These are phyloP conservation scores for Gymnopilus dilepis DNA, from an alignment of 768 basidiomycete species.

Conservation along the genomic window DNA sequence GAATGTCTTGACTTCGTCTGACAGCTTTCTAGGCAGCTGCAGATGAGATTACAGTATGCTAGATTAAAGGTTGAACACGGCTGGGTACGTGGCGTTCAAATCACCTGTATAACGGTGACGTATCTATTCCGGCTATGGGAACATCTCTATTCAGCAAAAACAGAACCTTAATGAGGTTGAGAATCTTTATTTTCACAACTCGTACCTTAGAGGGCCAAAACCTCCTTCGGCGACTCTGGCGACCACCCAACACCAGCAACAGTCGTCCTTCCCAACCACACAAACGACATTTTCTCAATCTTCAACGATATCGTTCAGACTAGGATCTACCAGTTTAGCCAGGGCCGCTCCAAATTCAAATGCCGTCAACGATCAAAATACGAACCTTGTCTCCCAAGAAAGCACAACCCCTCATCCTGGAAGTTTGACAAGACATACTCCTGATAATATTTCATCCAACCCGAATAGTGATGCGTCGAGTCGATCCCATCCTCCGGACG, in stretches of 20 bases:
- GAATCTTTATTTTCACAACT: constrained; percentile 81
- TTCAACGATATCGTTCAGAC: constrained; percentile 35
- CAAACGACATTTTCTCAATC: constrained; percentile 28
- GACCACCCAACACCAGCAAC: constrained; percentile 31
- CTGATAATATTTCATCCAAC: constrained; percentile 11
- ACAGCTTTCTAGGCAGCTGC: constrained; percentile 74
- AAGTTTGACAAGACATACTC: not conserved
- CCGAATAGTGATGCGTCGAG: constrained; percentile 11
- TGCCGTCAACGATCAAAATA: constrained; percentile 12
- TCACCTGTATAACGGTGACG: not conserved
- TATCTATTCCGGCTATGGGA: constrained; percentile 12
- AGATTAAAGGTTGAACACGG: constrained; percentile 81
- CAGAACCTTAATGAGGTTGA: constrained; percentile 84
- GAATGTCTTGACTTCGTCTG: constrained; percentile 1
- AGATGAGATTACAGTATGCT: constrained; percentile 78
- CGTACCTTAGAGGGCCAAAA: constrained; percentile 51
- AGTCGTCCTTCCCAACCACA: constrained; percentile 19
- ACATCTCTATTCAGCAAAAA: constrained; percentile 55
- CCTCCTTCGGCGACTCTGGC: constrained; percentile 31
- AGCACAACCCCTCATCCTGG: constrained; percentile 4
- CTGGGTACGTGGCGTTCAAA: constrained; percentile 57
- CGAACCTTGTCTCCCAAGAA: constrained; percentile 9
- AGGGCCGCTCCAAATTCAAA: constrained; percentile 6
- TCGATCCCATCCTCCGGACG: constrained; percentile 13
- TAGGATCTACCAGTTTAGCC: constrained; percentile 17